phyloP scores from a whole-genome alignment of 2,329 filamentous ascomycete genomes.

The Aspergillus floridensis region DNA sequence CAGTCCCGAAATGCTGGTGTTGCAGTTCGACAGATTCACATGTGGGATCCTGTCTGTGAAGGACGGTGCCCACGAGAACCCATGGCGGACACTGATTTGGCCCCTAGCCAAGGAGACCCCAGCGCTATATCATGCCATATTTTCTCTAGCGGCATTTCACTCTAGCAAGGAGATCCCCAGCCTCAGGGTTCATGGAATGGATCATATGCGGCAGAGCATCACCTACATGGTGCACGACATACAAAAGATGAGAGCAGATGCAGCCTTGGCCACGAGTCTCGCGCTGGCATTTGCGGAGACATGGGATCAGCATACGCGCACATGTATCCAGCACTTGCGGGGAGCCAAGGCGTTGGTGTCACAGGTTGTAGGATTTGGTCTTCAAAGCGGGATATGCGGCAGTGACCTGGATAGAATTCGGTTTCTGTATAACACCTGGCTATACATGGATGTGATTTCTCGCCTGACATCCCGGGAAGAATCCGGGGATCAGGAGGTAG shows the following conservation, averaged over 20 bases:
- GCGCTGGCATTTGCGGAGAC: conserved; percentile 68
- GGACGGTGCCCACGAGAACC: conserved; percentile 67
- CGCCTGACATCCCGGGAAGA: conserved; percentile 63
- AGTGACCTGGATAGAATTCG: conserved; percentile 56
- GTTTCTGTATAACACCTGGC: conserved; percentile 69
- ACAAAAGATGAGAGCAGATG: conserved; percentile 62
- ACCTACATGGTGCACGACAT: conserved; percentile 58
- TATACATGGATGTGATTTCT: conserved; percentile 72
- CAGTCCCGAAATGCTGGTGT: conserved; percentile 61
- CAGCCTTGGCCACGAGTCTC: conserved; percentile 67
- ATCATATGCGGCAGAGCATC: conserved; percentile 67
- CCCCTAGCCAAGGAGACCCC: conserved; percentile 63
- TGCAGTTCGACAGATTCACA: conserved; percentile 64
- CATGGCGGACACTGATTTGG: conserved; percentile 70
- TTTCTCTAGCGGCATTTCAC: conserved; percentile 68
- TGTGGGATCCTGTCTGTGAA: conserved; percentile 71
- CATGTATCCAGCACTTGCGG: conserved; percentile 67
- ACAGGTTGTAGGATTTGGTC: conserved; percentile 52
- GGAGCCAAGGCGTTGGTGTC: conserved; percentile 64
- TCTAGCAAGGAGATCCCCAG: conserved; percentile 57
- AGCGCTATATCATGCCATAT: conserved; percentile 66
- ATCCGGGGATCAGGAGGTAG: conserved; percentile 51
- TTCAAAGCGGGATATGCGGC: conserved; percentile 38
- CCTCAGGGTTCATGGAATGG: conserved; percentile 62
- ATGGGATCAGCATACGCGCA: conserved; percentile 68